Percentiles rank a stretch among this genome's conserved stretches.
These are phyloP conservation scores for Neonectria hederae DNA, from an alignment of 2,329 filamentous ascomycete species.

Conservation along the genomic window DNA sequence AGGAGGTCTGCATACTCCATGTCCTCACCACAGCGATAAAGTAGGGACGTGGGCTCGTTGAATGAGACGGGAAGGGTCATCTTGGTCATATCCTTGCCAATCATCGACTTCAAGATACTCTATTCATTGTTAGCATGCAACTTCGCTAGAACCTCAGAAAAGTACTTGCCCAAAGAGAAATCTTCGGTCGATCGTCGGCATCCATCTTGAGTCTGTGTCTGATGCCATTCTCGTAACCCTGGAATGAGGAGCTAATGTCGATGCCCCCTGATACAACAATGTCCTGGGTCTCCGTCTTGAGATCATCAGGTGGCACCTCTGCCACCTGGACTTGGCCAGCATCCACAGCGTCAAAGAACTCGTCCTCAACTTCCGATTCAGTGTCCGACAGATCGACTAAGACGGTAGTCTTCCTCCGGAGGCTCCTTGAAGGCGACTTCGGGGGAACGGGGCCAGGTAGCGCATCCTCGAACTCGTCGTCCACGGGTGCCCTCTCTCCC, in stretches of 20 bases:
- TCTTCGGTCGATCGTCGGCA: constrained; percentile 89
- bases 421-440: constrained; percentile 52
- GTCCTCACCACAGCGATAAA: constrained; percentile 95
- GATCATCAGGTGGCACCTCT: constrained; percentile 66
- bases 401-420: constrained; percentile 69
- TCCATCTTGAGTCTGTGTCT: constrained; percentile 86
- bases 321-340: constrained; percentile 88
- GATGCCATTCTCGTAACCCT: constrained; percentile 90
- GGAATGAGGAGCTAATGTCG: constrained; percentile 81
- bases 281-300: constrained; percentile 54
- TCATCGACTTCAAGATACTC: constrained; percentile 99
- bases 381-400: constrained; percentile 81
- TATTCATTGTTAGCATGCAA: constrained; percentile 51
- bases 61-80: constrained; percentile 99
- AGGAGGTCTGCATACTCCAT: constrained; percentile 97
- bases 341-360: constrained; percentile 98
- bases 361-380: constrained; percentile 84
- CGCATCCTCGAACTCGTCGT: constrained; percentile 37
- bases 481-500: constrained; percentile 19
- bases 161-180: constrained; percentile 88
- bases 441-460: constrained; percentile 27
- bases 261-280: constrained; percentile 54
- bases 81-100: constrained; percentile 99
- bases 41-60: constrained; percentile 95
- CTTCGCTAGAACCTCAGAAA: neutral